Base-by-base conservation (phyloP, 1,284 basidiomycete genomes). In the Veloporphyrellus conicus region DNA sequence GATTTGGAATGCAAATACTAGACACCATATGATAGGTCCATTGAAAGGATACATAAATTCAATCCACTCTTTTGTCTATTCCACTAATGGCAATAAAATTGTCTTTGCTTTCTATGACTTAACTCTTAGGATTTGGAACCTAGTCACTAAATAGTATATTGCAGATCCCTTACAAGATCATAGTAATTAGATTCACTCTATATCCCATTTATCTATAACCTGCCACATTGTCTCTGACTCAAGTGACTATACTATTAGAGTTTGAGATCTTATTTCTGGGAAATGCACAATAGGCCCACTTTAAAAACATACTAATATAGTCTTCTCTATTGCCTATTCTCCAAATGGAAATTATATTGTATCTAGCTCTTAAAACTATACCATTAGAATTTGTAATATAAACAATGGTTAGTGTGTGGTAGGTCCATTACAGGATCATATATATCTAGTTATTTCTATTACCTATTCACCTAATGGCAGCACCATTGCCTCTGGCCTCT, bases 401-500 rank as follows among this genome's bases (percentile, higher is more conserved):
- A 15, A 3, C 4, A 56, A 54, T 45, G 47, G 57, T 6, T 16
- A 56, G 11, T 42, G 41, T 42, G 33, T 57, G 0, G 20, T 6
- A 53, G 28, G 27, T 35, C 40, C 51, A 51, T 36, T 53, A 12
- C 14, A 49, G 4, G 54, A 31, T 2, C 42, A 57, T 2, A 32
- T 14, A 19, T 0, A 1, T 6, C 10, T 12, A n/a, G 16, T 57
- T 8, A 29, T n/a, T 16, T 58, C 52, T 42, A 27, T 56, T 32
- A 36, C 41, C 38, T 56, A 58, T 23, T 56, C 54, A 16, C 41
- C 58, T 45, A 43, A 60, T 56, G 55, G 58, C 2, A 51, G 2
- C 18, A 12, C 27, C 6, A 32, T 60, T 42, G 27, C 14, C 28
- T 60, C 58, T 56, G 56, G 34, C 16, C 54, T 56, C 14, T n/a